Evolutionary conservation across 768 basidiomycete genomes (phyloP).

Genomic region (Mycena floridula): DNA sequence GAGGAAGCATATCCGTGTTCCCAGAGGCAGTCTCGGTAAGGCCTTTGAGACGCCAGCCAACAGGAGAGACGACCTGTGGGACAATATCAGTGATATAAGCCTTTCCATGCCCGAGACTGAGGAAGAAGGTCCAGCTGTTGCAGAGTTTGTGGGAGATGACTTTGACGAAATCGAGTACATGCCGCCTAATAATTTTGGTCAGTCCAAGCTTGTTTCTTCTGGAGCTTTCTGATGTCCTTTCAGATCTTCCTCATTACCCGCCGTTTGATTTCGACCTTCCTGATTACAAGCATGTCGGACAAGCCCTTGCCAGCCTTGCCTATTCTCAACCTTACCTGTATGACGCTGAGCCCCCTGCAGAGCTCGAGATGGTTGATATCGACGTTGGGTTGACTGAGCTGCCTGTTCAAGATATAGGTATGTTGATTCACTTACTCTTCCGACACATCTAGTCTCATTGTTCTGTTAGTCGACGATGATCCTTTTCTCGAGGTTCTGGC

Average conservation of each 20-base stretch:
- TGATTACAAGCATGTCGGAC: slow-evolving; percentile 35
- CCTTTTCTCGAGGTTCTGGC: slow-evolving; percentile 17
- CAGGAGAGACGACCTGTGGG: slow-evolving; percentile 61
- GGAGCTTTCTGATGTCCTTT: too few species aligned
- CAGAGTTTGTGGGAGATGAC: slow-evolving; percentile 25
- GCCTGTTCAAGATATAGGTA: slow-evolving; percentile 23
- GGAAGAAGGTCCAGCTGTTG: slow-evolving; percentile 22
- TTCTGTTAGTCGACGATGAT: slow-evolving; percentile 20
- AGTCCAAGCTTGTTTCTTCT: neutral
- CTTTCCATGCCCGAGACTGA: slow-evolving; percentile 8
- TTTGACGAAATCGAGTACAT: slow-evolving; percentile 48
- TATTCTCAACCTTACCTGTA: slow-evolving; percentile 24
- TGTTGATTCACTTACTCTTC: neutral
- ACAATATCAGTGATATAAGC: slow-evolving; percentile 53
- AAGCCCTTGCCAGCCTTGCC: slow-evolving; percentile 25
- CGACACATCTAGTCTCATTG: neutral
- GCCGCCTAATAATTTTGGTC: slow-evolving; percentile 32
- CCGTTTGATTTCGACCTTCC: slow-evolving; percentile 41
- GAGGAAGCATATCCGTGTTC: slow-evolving; percentile 55
- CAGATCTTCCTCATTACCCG: slow-evolving; percentile 38
- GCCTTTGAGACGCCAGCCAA: slow-evolving; percentile 64
- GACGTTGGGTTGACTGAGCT: slow-evolving; percentile 17
- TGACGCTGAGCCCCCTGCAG: slow-evolving; percentile 20
- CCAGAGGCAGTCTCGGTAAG: slow-evolving; percentile 37
- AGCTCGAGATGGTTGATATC: slow-evolving; percentile 20